Evolutionary conservation across 148 eudicot species (phyloP).

Genomic region (Camellia sinensis): DNA sequence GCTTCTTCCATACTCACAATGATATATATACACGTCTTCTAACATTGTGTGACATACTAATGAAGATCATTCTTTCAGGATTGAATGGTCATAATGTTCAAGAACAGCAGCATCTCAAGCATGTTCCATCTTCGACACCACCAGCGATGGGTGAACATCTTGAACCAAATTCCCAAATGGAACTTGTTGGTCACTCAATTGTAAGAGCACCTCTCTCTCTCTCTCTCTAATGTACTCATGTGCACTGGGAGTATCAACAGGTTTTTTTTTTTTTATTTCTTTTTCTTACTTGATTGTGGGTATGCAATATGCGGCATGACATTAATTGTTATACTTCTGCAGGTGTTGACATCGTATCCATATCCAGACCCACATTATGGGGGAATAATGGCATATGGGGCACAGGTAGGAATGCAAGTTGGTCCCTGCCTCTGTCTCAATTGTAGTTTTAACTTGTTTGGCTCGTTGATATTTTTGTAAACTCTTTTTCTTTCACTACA

Average conservation of each 20-base stretch:
- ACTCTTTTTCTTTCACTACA: no score
- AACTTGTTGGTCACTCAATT: conserved; percentile 60
- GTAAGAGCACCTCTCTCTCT: conserved; percentile 37
- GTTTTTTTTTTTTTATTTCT: no score
- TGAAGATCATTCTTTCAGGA: conserved; percentile 24
- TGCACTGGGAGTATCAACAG: neutral
- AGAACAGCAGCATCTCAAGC: conserved; percentile 44
- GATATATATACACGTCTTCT: neutral
- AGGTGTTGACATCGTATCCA: conserved; percentile 65
- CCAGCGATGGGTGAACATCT: conserved; percentile 28
- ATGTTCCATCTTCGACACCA: conserved; percentile 28
- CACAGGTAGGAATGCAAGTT: conserved; percentile 40
- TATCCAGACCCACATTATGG: conserved; percentile 60
- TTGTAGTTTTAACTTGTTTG: no score
- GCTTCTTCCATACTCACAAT: conserved; percentile 3
- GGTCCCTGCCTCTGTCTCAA: neutral
- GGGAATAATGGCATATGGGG: conserved; percentile 55
- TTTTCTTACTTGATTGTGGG: conserved; percentile 2
- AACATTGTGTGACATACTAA: neutral
- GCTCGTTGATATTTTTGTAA: no score
- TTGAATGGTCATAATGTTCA: conserved; percentile 39
- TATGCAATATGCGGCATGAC: neutral
- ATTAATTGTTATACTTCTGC: conserved; percentile 13
- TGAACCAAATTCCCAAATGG: conserved; percentile 54
- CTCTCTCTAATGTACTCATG: neutral